Evolutionary conservation across 225 moss, liverwort and hornwort species (phyloP).

Genomic region (Thuidium tamariscinum): DNA sequence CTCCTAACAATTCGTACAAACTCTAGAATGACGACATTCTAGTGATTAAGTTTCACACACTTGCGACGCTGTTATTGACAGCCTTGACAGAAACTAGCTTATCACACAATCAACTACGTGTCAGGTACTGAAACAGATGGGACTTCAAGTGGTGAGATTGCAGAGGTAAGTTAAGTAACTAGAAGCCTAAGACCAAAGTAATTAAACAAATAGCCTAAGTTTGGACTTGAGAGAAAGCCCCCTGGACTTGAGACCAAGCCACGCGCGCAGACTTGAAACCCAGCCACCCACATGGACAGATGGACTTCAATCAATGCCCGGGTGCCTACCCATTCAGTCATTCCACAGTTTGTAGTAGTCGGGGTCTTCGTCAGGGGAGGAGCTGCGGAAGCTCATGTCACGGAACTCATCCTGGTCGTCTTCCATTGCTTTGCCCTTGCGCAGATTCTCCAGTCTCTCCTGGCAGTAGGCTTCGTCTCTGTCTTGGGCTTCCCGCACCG

Average conservation of each 20-base stretch:
- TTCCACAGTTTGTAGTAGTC: not conserved
- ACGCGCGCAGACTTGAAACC: too few species aligned
- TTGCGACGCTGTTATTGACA: not conserved
- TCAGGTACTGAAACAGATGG: not conserved
- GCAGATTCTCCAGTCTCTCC: not conserved
- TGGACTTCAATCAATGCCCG: too few species aligned
- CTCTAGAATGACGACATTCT: not conserved
- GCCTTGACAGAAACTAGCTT: not conserved
- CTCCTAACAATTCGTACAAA: not conserved
- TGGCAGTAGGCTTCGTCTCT: not conserved
- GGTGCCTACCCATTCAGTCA: not conserved
- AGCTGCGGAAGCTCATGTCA: not conserved
- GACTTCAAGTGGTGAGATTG: not conserved
- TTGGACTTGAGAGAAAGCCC: not conserved
- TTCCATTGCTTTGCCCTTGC: not conserved
- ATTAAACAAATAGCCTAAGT: too few species aligned
- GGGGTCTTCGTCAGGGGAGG: not conserved
- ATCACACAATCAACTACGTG: not conserved
- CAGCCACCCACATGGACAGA: not conserved
- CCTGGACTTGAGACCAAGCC: not conserved
- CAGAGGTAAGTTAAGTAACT: not conserved
- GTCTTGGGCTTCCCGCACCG: not conserved
- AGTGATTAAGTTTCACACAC: too few species aligned
- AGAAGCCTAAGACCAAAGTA: not conserved
- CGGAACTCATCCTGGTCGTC: not conserved